Conservation (phyloP, 192 early-diverging fungal genomes). For the Coemansia sp. region DNA sequence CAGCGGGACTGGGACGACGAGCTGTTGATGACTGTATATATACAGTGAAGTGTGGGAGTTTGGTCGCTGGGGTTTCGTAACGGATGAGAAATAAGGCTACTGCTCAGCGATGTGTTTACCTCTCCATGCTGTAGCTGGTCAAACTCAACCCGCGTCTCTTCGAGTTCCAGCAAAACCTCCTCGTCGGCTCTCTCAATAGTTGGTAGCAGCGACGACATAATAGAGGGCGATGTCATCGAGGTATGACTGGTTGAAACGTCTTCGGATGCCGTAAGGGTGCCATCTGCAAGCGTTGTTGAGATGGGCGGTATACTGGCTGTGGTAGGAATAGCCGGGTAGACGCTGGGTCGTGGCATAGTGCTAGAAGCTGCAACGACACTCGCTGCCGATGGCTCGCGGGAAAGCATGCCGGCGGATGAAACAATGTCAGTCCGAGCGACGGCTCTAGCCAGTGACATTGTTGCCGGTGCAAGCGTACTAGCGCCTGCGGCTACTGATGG, state of each 20-base stretch:
- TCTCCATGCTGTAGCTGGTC: neutral
- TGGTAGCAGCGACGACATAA: neutral
- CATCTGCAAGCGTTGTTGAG: no score
- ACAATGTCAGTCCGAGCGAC: slow-evolving; percentile 13
- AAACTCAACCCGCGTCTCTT: slow-evolving; percentile 29
- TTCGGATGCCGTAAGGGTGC: no score
- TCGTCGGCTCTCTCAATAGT: slow-evolving; percentile 2
- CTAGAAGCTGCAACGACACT: neutral
- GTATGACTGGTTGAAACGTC: no score
- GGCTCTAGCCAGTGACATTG: slow-evolving; percentile 22
- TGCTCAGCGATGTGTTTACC: slow-evolving; percentile 1
- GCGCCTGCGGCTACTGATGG: slow-evolving; percentile 1
- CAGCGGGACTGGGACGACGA: slow-evolving; percentile 2
- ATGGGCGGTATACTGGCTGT: no score
- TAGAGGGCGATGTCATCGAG: neutral
- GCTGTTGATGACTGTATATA: slow-evolving; percentile 20
- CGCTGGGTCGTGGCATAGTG: no score
- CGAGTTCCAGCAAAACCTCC: slow-evolving; percentile 17
- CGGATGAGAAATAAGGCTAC: slow-evolving; percentile 26
- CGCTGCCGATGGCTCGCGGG: neutral
- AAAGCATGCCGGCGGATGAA: neutral
- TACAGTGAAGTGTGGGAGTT: slow-evolving; percentile 35
- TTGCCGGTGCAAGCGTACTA: slow-evolving; percentile 26
- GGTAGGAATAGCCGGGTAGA: no score
- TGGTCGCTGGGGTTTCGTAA: slow-evolving; percentile 26